Evolutionary conservation across 345 rosid species (phyloP).

Genomic region (Hypericum androsaemum): DNA sequence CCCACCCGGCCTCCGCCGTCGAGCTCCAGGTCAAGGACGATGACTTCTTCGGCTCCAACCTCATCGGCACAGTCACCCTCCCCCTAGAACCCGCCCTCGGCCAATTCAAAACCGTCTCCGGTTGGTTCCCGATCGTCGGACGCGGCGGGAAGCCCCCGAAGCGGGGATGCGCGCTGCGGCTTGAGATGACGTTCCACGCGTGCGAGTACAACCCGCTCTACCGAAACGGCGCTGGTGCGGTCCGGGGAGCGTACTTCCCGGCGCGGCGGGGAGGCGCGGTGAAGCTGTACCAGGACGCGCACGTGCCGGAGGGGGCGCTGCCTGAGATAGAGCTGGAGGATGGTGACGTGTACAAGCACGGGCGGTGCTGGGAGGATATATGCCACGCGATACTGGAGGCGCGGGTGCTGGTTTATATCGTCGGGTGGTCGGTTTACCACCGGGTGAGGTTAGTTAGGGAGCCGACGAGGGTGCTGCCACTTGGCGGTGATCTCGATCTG

Average conservation of each 20-base stretch:
- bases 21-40: conserved; percentile 72
- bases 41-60: conserved; percentile 73
- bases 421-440: conserved; percentile 84
- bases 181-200: conserved; percentile 45
- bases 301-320: conserved; percentile 32
- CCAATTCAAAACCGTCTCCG: conserved; percentile 25
- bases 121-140: conserved; percentile 59
- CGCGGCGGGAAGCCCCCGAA: conserved; percentile 54
- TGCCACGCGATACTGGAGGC: conserved; percentile 80
- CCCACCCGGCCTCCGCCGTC: conserved; percentile 52
- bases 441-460: conserved; percentile 64
- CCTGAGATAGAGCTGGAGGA: conserved; percentile 55
- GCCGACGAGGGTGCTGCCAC: conserved; percentile 44
- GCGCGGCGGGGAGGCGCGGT: conserved; percentile 45
- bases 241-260: conserved; percentile 59
- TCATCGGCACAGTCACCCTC: conserved; percentile 51
- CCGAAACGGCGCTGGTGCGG: conserved; percentile 33
- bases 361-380: conserved; percentile 82
- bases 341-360: conserved; percentile 38
- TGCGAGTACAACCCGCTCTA: conserved; percentile 40
- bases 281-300: conserved; percentile 82
- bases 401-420: conserved; percentile 67
- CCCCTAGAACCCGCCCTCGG: conserved; percentile 35
- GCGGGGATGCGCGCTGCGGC: conserved; percentile 44
- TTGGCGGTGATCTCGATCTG: conserved; percentile 49